Evolutionary conservation across 78 protist species (phyloP).

Genomic region (Isochrysis galbana): DNA sequence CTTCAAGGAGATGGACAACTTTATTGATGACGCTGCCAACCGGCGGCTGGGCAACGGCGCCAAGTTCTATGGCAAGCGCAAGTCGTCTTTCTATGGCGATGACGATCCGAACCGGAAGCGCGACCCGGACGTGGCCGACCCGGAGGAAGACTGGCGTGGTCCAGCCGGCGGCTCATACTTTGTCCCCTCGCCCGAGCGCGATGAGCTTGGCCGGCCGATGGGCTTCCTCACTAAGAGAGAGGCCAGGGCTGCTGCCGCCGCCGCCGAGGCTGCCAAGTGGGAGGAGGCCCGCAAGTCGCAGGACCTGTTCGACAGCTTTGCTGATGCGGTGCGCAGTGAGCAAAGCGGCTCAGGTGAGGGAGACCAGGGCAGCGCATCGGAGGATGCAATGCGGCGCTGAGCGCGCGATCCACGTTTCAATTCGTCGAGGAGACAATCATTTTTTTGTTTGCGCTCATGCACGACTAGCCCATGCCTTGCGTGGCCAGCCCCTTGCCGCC

Average conservation of each 20-base stretch:
- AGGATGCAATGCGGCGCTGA: too few species aligned
- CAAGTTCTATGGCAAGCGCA: constrained; percentile 8
- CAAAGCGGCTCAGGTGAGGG: too few species aligned
- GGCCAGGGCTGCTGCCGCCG: not conserved
- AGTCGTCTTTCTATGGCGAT: not conserved
- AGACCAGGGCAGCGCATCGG: too few species aligned
- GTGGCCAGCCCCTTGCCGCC: too few species aligned
- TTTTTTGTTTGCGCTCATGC: too few species aligned
- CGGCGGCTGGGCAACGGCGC: not conserved
- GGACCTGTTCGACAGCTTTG: not conserved
- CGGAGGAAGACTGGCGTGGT: not conserved
- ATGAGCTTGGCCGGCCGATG: not conserved
- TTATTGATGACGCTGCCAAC: not conserved
- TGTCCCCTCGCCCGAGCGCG: not conserved
- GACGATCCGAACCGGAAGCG: not conserved
- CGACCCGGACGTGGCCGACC: not conserved
- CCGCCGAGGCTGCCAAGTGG: not conserved
- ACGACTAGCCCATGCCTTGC: too few species aligned
- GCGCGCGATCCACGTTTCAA: too few species aligned
- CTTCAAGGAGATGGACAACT: not conserved
- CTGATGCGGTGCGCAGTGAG: not conserved
- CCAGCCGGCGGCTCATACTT: not conserved
- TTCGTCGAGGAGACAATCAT: too few species aligned
- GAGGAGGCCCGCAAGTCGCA: not conserved
- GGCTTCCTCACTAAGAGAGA: not conserved